Evolutionary conservation across 495 filamentous ascomycete genomes (phyloP).

Genomic region (Aspergillus haitiensis): DNA sequence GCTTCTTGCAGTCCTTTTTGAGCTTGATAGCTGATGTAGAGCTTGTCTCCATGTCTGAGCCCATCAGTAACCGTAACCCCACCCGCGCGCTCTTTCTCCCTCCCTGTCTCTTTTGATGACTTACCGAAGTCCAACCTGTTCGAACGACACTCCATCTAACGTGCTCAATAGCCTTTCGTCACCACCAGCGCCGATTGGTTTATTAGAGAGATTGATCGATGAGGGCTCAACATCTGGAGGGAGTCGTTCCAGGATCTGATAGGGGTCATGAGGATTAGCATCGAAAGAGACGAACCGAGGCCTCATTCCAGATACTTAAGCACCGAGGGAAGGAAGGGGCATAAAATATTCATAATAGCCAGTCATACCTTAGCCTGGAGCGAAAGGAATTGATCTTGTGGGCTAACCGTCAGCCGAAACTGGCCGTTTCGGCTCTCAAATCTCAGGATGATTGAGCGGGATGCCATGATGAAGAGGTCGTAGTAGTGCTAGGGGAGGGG

Average conservation of each 20-base stretch:
- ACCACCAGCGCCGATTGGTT: slow-evolving; percentile 68
- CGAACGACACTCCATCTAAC: slow-evolving; percentile 65
- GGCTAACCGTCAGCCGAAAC: slow-evolving; percentile 52
- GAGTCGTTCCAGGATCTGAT: slow-evolving; percentile 61
- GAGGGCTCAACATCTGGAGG: slow-evolving; percentile 69
- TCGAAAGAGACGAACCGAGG: not conserved
- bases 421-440: slow-evolving; percentile 59
- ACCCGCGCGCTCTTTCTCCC: slow-evolving; percentile 20
- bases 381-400: slow-evolving; percentile 46
- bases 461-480: slow-evolving; percentile 37
- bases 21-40: slow-evolving; percentile 79
- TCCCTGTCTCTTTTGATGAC: slow-evolving; percentile 18
- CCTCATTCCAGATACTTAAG: not conserved
- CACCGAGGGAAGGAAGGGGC: not conserved
- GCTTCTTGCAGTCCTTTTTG: slow-evolving; percentile 52
- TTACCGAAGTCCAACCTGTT: slow-evolving; percentile 71
- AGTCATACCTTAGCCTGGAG: slow-evolving; percentile 44
- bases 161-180: slow-evolving; percentile 68
- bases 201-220: slow-evolving; percentile 78
- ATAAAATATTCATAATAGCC: no score
- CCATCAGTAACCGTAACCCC: not conserved
- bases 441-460: slow-evolving; percentile 49
- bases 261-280: slow-evolving; percentile 9
- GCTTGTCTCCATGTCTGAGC: slow-evolving; percentile 80
- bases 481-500: not conserved